Evolutionary conservation across 306 rosid species (phyloP), one percentile per base, ranked within the genome.

Genomic region (Medicago arabica): DNA sequence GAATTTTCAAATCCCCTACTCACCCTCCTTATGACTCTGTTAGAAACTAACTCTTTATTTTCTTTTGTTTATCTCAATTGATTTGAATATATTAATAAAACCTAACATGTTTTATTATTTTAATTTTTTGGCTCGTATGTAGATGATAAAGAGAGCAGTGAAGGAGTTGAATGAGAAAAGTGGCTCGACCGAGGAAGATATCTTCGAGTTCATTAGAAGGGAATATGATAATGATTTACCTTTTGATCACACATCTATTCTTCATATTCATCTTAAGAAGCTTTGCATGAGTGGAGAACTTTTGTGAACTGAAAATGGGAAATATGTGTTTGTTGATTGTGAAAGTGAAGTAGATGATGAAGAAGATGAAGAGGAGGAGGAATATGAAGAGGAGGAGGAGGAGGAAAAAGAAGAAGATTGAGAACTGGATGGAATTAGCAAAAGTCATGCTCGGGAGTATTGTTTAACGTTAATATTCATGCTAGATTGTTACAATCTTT

Each of bases 141-240:
- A 85, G 89, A 82, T 85, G 89, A 82, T 85, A 72, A 25, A 18
- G 8, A 55, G n/a, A 14, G 89, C 83, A 12, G 19, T 85, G 16
- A 43, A 9, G 16, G 83, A 70, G 19, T 51, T 80, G 78, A 18
- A 63, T 36, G 84, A 85, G 34, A 25, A 1, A 10, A 12, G 1
- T 7, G 84, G 88, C 2, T 76, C 80, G 2, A 79, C 76, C 5
- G 66, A 67, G 72, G 70, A 76, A 41, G 83, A 75, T 15, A 82
- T 85, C 8, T 82, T 85, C 0, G 67, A 69, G 38, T 85, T 63
- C 34, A 75, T 85, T 8, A 2, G 4, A 16, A 75, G 13, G 34
- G 65, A 72, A 10, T 69, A 75, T 15, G 3, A 80, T 3, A 3
- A n/a, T 15, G 78, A 80, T 55, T 79, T 85, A 64, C 86, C 89